phyloP scores from a whole-genome alignment of 2,329 filamentous ascomycete species.

The Myriosclerotinia duriaeana region DNA sequence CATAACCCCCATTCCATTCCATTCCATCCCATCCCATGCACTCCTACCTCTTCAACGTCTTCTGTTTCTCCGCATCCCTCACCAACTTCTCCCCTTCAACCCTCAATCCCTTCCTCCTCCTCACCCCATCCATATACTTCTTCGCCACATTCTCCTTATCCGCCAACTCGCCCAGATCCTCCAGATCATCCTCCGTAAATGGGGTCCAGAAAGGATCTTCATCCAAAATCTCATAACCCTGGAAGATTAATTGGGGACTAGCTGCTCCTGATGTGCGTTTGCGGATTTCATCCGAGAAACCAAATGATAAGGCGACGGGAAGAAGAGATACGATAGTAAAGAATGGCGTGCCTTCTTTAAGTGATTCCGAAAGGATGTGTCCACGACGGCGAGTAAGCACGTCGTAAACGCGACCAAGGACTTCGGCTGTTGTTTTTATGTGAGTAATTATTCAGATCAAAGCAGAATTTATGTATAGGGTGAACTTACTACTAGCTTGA shows the following conservation, averaged over 20 bases:
- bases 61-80: slow-evolving; percentile 89
- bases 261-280: slow-evolving; percentile 90
- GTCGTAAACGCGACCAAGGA: slow-evolving; percentile 91
- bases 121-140: slow-evolving; percentile 88
- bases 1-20: background rate
- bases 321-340: slow-evolving; percentile 89
- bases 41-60: slow-evolving; percentile 52
- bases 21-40: background rate
- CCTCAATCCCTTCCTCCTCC: slow-evolving; percentile 82
- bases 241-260: slow-evolving; percentile 88
- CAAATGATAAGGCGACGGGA: slow-evolving; percentile 92
- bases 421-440: slow-evolving; percentile 61
- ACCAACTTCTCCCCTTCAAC: slow-evolving; percentile 75
- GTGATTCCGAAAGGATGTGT: slow-evolving; percentile 81
- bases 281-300: slow-evolving; percentile 93
- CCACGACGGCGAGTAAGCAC: slow-evolving; percentile 95
- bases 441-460: slow-evolving; percentile 24
- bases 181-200: slow-evolving; percentile 91
- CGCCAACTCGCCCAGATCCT: slow-evolving; percentile 90
- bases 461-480: background rate
- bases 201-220: slow-evolving; percentile 98
- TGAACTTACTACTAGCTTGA: slow-evolving; percentile 75
- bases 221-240: slow-evolving; percentile 88
- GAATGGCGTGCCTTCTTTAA: slow-evolving; percentile 94
- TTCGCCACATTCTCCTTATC: slow-evolving; percentile 96